These are phyloP conservation scores for Plasmodium knowlesi DNA, from an alignment of 169 alveolate species.

Conservation along the genomic window DNA sequence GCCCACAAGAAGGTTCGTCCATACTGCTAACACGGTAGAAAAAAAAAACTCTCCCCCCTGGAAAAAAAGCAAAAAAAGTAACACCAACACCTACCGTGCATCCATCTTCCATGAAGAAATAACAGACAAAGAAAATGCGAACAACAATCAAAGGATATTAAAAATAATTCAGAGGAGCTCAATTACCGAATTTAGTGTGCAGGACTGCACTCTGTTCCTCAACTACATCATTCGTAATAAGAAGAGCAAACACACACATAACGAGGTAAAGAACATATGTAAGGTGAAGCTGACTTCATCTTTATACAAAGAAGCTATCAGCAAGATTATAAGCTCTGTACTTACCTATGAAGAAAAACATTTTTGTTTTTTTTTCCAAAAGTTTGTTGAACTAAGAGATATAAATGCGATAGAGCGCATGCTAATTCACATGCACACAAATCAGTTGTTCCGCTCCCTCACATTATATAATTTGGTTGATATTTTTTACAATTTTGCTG, in stretches of 20 bases:
- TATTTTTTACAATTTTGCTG: slow-evolving; percentile 1
- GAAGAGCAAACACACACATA: slow-evolving; percentile 4
- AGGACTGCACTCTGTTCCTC: slow-evolving; percentile 36
- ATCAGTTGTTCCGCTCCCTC: background rate
- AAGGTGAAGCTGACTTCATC: slow-evolving; percentile 23
- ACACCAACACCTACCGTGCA: background rate
- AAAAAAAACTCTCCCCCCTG: background rate
- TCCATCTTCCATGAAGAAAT: slow-evolving; percentile 62
- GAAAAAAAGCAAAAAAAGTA: background rate
- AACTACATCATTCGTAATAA: slow-evolving; percentile 53
- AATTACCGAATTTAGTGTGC: slow-evolving; percentile 15
- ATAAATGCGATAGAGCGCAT: slow-evolving; percentile 7
- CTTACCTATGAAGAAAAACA: slow-evolving; percentile 10
- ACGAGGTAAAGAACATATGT: slow-evolving; percentile 2
- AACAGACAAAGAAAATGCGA: slow-evolving; percentile 10
- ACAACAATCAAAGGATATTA: slow-evolving; percentile 19
- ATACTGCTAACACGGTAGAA: background rate
- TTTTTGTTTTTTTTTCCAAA: slow-evolving; percentile 31
- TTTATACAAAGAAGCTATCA: slow-evolving; percentile 33
- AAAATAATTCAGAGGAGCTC: slow-evolving; percentile 11
- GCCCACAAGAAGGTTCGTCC: background rate
- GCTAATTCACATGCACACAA: slow-evolving; percentile 6
- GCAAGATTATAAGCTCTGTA: slow-evolving; percentile 7
- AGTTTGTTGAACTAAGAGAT: slow-evolving; percentile 42
- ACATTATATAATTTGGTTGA: slow-evolving; percentile 26